Conservation (phyloP, 2,329 filamentous ascomycete species). For the Penicillium sp. region DNA sequence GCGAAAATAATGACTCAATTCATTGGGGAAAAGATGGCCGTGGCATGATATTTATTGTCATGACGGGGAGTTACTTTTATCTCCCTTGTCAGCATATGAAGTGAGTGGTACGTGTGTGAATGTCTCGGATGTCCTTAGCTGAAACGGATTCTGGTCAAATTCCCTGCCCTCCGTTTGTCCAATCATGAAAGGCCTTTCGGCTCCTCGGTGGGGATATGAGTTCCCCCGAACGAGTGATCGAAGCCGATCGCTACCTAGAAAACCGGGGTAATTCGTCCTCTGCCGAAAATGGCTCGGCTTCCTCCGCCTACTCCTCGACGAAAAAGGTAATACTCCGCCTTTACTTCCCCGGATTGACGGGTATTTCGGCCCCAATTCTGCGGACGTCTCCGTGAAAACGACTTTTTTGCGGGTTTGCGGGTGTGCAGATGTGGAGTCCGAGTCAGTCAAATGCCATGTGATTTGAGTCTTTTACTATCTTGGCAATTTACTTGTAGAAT, state of each 20-base stretch:
- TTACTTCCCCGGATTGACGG: neutral
- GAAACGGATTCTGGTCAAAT: neutral
- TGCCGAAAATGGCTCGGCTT: neutral
- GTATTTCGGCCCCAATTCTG: neutral
- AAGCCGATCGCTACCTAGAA: neutral
- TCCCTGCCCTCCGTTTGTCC: neutral
- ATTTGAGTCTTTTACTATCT: neutral
- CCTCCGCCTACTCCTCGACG: neutral
- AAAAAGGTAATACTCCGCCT: neutral
- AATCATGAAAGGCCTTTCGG: neutral
- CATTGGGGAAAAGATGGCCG: neutral
- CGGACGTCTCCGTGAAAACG: neutral
- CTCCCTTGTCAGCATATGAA: neutral
- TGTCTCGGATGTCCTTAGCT: constrained; percentile 1
- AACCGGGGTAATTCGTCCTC: neutral
- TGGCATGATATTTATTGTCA: neutral
- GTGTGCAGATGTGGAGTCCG: neutral
- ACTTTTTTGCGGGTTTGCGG: neutral
- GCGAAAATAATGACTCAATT: neutral
- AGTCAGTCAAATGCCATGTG: neutral
- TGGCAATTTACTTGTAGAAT: neutral
- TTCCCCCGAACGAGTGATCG: neutral
- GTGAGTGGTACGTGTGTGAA: neutral
- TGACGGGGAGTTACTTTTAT: neutral
- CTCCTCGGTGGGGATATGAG: neutral